phyloP scores from a whole-genome alignment of 2,329 filamentous ascomycete genomes.

The Fonsecaea monophora region DNA sequence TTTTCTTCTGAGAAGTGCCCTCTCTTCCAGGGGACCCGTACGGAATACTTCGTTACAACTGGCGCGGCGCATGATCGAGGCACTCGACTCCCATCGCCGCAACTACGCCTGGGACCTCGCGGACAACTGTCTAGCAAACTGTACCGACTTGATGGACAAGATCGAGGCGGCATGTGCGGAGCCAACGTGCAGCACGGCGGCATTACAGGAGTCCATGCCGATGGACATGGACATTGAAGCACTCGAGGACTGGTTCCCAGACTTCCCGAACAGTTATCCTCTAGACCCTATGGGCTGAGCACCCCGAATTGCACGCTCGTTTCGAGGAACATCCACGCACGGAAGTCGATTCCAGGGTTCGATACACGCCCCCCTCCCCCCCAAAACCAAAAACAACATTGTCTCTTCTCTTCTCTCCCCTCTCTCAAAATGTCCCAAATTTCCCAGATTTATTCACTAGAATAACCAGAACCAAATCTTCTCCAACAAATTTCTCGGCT shows the following conservation, averaged over 20 bases:
- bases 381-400: background rate
- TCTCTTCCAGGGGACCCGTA: slow-evolving; percentile 42
- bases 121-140: slow-evolving; percentile 58
- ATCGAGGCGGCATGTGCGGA: slow-evolving; percentile 33
- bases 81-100: slow-evolving; percentile 51
- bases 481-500: slow-evolving; percentile 11
- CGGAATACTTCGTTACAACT: slow-evolving; percentile 53
- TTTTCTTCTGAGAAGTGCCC: slow-evolving; percentile 58
- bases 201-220: slow-evolving; percentile 18
- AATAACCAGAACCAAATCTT: slow-evolving; percentile 14
- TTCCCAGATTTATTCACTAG: background rate
- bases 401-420: background rate
- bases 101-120: slow-evolving; percentile 58
- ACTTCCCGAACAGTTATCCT: slow-evolving; percentile 10
- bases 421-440: too few species aligned
- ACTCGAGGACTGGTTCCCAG: slow-evolving; percentile 13
- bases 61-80: slow-evolving; percentile 51
- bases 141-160: slow-evolving; percentile 57
- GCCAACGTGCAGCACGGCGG: slow-evolving; percentile 10
- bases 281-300: slow-evolving; percentile 16
- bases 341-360: too few species aligned
- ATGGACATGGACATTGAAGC: slow-evolving; percentile 19
- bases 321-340: too few species aligned
- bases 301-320: too few species aligned
- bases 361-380: too few species aligned